Conservation (phyloP, 345 rosid genomes). For the Eutrema japonicum region DNA sequence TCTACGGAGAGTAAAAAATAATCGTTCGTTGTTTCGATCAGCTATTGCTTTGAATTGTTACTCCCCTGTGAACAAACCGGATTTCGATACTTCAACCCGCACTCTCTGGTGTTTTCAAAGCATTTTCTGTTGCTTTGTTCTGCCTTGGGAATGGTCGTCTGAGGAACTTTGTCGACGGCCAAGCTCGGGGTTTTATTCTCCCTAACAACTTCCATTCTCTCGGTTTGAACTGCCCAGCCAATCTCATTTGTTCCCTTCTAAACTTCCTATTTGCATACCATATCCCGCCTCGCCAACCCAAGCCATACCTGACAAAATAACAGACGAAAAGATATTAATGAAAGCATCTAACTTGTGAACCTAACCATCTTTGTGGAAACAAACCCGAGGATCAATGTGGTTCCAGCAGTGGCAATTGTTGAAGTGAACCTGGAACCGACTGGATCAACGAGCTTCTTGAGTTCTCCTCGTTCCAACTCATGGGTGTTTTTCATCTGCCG, state of each 20-base stretch:
- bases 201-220: constrained; percentile 72
- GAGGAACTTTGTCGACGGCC: constrained; percentile 54
- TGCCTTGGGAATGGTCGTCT: constrained; percentile 53
- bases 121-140: constrained; percentile 49
- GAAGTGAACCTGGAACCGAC: constrained; percentile 57
- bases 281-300: constrained; percentile 95
- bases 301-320: constrained; percentile 62
- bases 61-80: constrained; percentile 1
- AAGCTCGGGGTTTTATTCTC: constrained; percentile 59
- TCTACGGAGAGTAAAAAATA: not conserved
- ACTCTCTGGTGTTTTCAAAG: constrained; percentile 37
- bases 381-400: constrained; percentile 81
- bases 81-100: constrained; percentile 11
- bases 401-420: constrained; percentile 74
- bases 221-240: constrained; percentile 71
- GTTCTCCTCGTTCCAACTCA: constrained; percentile 65
- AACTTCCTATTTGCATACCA: constrained; percentile 89
- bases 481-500: constrained; percentile 65
- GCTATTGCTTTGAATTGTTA: not conserved
- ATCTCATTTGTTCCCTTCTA: constrained; percentile 80
- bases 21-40: constrained; percentile 7
- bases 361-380: constrained; percentile 32
- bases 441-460: constrained; percentile 78
- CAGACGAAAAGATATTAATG: not conserved
- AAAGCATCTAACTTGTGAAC: constrained; percentile 2